Conservation (phyloP, 108 stramenopile species). For the Nitzschia sp. region DNA sequence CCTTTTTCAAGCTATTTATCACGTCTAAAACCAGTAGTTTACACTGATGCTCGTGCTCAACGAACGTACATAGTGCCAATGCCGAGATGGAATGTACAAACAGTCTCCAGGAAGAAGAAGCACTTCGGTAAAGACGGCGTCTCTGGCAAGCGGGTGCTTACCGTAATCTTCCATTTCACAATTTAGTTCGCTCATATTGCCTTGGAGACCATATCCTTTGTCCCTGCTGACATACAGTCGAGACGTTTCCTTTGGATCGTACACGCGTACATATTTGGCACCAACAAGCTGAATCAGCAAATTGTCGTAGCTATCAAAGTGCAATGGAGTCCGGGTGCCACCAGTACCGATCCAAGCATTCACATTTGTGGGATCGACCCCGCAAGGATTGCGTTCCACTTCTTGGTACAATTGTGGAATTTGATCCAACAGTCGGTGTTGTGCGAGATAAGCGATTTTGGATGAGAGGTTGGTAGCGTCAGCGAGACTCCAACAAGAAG, state of each 20-base stretch:
- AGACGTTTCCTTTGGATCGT: constrained; percentile 27
- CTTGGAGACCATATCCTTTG: constrained; percentile 41
- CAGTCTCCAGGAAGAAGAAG: constrained; percentile 61
- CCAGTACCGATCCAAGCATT: constrained; percentile 73
- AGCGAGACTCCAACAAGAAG: constrained; percentile 34
- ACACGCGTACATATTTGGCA: constrained; percentile 80
- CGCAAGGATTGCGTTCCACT: constrained; percentile 33
- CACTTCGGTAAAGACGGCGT: constrained; percentile 42
- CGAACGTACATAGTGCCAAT: constrained; percentile 69
- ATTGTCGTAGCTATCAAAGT: constrained; percentile 80
- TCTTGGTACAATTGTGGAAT: constrained; percentile 38
- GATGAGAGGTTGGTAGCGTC: constrained; percentile 16
- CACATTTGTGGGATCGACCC: constrained; percentile 36
- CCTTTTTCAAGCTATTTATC: neutral
- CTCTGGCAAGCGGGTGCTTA: constrained; percentile 38
- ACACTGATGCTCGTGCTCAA: constrained; percentile 56
- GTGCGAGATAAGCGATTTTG: constrained; percentile 54
- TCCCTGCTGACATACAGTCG: constrained; percentile 53
- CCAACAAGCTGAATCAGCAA: constrained; percentile 81
- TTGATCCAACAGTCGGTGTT: constrained; percentile 65
- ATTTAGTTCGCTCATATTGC: constrained; percentile 68
- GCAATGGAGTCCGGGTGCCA: constrained; percentile 68
- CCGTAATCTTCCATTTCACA: constrained; percentile 60
- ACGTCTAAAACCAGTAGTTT: constrained; percentile 55
- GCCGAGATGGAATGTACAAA: constrained; percentile 60